These are phyloP conservation scores for Eutypella sp. DNA, from an alignment of 2,329 filamentous ascomycete species.

Conservation along the genomic window DNA sequence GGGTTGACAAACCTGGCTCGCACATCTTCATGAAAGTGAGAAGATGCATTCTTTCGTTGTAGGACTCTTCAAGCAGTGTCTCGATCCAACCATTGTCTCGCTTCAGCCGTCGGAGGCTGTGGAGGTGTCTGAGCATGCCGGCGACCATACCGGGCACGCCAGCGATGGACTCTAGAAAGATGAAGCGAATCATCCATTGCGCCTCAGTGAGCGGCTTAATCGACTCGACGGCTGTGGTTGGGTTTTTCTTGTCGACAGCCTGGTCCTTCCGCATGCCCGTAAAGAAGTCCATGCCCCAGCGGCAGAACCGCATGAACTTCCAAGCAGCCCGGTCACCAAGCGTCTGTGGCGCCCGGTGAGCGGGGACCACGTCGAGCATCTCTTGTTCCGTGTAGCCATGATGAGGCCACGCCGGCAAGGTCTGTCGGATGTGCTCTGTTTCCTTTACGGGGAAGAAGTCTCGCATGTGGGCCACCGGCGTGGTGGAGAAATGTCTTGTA, in stretches of 20 bases:
- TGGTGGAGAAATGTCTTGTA: conserved; percentile 45
- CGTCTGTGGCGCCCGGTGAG: conserved; percentile 69
- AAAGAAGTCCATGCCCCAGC: conserved; percentile 75
- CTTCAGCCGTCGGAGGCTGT: conserved; percentile 78
- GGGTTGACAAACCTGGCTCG: conserved; percentile 53
- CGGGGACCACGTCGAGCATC: conserved; percentile 69
- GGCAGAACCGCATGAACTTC: conserved; percentile 66
- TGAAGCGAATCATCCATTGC: conserved; percentile 84
- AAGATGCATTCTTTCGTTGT: conserved; percentile 92
- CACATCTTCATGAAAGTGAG: conserved; percentile 91
- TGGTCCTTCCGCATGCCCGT: conserved; percentile 73
- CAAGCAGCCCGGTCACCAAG: conserved; percentile 77
- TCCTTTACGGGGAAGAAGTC: conserved; percentile 60
- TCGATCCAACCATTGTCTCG: conserved; percentile 97
- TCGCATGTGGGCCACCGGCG: conserved; percentile 38
- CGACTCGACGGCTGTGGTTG: conserved; percentile 49
- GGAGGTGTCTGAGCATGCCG: conserved; percentile 86
- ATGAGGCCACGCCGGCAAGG: conserved; percentile 64
- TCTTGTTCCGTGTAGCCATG: conserved; percentile 72
- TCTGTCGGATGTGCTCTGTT: conserved; percentile 56
- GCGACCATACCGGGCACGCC: conserved; percentile 97
- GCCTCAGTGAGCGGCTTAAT: conserved; percentile 67
- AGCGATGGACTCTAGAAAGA: conserved; percentile 92
- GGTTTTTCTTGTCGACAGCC: conserved; percentile 53
- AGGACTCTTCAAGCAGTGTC: conserved; percentile 81